Evolutionary conservation across 2,329 filamentous ascomycete species (phyloP).

Genomic region (Xylaria sp.): DNA sequence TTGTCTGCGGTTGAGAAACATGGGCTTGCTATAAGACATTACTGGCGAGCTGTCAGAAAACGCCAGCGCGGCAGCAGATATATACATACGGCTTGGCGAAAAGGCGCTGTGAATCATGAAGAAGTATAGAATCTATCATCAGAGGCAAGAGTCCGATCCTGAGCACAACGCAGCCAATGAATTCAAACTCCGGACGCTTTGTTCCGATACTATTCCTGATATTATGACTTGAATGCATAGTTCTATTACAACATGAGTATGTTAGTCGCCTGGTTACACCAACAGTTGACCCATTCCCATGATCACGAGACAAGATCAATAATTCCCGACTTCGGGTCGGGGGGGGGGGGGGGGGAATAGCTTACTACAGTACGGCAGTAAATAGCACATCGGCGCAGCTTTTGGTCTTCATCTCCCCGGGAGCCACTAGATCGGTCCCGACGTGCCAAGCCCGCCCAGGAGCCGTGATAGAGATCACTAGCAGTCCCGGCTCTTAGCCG

Average conservation of each 20-base stretch:
- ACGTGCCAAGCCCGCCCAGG: slow-evolving; percentile 5
- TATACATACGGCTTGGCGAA: background rate
- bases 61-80: background rate
- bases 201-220: background rate
- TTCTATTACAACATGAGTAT: background rate
- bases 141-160: background rate
- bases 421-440: slow-evolving; percentile 8
- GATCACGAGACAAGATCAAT: too few relatives aligned
- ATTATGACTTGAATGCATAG: background rate
- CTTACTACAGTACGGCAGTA: background rate
- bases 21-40: background rate
- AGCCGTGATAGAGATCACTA: slow-evolving; percentile 1
- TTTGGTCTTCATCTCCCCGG: slow-evolving; percentile 8
- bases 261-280: background rate
- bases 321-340: background rate
- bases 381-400: background rate
- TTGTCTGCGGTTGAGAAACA: background rate
- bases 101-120: background rate
- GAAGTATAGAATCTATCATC: background rate
- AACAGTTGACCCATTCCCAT: background rate
- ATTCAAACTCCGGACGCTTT: background rate
- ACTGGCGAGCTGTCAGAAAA: slow-evolving; percentile 1
- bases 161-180: background rate
- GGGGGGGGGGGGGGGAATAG: too few relatives aligned
- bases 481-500: slow-evolving; percentile 4